Conservation (phyloP, 2,329 filamentous ascomycete species). For the Rhynchosporium secalis region DNA sequence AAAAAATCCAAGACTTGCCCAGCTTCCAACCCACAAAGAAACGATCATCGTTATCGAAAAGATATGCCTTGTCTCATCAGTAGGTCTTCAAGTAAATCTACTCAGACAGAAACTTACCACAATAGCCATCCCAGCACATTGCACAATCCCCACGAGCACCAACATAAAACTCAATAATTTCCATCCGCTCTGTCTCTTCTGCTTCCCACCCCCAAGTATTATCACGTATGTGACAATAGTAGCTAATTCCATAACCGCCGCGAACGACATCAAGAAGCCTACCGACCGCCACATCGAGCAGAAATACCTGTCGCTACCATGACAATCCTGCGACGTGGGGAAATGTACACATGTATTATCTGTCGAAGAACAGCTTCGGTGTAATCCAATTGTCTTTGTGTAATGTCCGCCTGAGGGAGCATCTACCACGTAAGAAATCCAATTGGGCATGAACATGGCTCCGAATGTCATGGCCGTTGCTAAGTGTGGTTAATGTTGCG, state of each 20-base stretch:
- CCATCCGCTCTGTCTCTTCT: constrained; percentile 81
- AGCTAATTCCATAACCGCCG: constrained; percentile 78
- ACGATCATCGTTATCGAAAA: constrained; percentile 79
- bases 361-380: constrained; percentile 75
- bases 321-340: constrained; percentile 66
- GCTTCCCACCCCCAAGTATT: constrained; percentile 75
- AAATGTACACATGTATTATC: constrained; percentile 59
- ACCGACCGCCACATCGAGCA: constrained; percentile 90
- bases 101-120: constrained; percentile 61
- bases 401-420: constrained; percentile 50
- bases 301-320: constrained; percentile 61
- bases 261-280: constrained; percentile 84
- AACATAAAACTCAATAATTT: constrained; percentile 69
- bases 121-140: constrained; percentile 76
- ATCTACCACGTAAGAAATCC: constrained; percentile 65
- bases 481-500: constrained; percentile 48
- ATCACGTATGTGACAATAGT: constrained; percentile 78
- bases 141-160: constrained; percentile 62
- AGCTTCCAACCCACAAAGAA: constrained; percentile 83
- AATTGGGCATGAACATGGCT: constrained; percentile 68
- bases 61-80: constrained; percentile 62
- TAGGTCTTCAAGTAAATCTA: constrained; percentile 5
- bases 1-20: constrained; percentile 76
- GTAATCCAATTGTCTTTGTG: constrained; percentile 73
- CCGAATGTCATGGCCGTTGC: constrained; percentile 71